Evolutionary conservation across 306 rosid species (phyloP).

Genomic region (Rosa multiflora): DNA sequence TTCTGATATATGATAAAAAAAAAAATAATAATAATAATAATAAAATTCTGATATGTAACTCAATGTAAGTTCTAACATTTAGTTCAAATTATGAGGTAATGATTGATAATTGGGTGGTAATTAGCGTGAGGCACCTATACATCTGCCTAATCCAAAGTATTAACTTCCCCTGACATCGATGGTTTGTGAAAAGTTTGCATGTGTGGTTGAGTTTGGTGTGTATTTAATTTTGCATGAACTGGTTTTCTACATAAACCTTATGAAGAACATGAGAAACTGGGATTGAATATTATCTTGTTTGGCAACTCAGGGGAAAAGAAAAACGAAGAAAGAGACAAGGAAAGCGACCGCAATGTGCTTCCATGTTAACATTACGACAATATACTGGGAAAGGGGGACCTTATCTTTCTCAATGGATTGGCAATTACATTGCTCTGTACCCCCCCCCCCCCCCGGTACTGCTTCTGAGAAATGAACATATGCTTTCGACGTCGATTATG

Average conservation of each 20-base stretch:
- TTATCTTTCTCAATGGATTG: constrained; percentile 18
- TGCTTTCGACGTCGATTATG: neutral
- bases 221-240: neutral
- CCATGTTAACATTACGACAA: constrained; percentile 1
- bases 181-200: neutral
- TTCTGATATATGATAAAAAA: too few relatives aligned
- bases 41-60: too few relatives aligned
- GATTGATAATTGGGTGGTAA: too few relatives aligned
- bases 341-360: constrained; percentile 10
- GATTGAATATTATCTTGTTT: neutral
- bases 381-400: constrained; percentile 22
- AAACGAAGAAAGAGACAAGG: constrained; percentile 13
- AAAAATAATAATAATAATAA: too few relatives aligned
- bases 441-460: neutral
- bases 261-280: neutral
- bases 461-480: constrained; percentile 14
- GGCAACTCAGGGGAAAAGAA: constrained; percentile 4
- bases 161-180: neutral
- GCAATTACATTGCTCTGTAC: constrained; percentile 4
- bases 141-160: neutral
- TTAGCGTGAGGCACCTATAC: too few relatives aligned
- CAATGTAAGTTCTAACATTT: too few relatives aligned
- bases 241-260: neutral
- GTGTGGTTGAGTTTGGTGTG: constrained; percentile 5
- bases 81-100: too few relatives aligned